These are phyloP conservation scores for Capsicum baccatum DNA, from an alignment of 257 asterid species.

Conservation along the genomic window DNA sequence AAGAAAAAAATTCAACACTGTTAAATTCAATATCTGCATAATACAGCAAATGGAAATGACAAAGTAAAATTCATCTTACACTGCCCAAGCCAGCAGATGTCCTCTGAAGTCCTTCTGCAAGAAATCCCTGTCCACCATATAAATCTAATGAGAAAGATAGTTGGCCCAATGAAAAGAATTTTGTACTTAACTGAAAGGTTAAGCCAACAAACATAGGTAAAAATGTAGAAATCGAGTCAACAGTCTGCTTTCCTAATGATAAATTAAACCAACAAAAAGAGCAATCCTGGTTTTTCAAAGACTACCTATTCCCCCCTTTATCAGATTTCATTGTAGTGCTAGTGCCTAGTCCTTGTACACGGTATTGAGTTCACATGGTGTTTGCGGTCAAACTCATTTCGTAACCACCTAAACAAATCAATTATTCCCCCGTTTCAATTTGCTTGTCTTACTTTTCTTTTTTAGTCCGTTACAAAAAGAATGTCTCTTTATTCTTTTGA, in stretches of 20 bases:
- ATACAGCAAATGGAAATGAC: background rate
- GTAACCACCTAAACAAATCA: background rate
- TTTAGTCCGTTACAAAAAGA: no score
- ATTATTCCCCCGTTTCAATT: background rate
- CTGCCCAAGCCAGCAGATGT: conserved; percentile 99
- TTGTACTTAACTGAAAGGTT: background rate
- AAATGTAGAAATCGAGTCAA: background rate
- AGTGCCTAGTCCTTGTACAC: background rate
- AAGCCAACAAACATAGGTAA: background rate
- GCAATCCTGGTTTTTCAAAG: background rate
- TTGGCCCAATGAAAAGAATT: background rate
- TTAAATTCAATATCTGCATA: background rate
- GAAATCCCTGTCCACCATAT: conserved; percentile 79
- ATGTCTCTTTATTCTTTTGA: no score
- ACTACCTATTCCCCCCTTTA: background rate
- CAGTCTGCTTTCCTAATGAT: background rate
- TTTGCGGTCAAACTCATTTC: background rate
- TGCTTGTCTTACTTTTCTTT: no score
- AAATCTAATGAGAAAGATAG: conserved; percentile 7
- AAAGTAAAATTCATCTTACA: conserved; percentile 52
- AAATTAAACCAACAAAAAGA: background rate
- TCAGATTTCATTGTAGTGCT: background rate
- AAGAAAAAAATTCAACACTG: background rate
- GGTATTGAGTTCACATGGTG: background rate
- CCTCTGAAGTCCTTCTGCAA: conserved; percentile 93